These are phyloP conservation scores for Apiospora phragmitis DNA, from an alignment of 2,329 filamentous ascomycete genomes.

Conservation along the genomic window DNA sequence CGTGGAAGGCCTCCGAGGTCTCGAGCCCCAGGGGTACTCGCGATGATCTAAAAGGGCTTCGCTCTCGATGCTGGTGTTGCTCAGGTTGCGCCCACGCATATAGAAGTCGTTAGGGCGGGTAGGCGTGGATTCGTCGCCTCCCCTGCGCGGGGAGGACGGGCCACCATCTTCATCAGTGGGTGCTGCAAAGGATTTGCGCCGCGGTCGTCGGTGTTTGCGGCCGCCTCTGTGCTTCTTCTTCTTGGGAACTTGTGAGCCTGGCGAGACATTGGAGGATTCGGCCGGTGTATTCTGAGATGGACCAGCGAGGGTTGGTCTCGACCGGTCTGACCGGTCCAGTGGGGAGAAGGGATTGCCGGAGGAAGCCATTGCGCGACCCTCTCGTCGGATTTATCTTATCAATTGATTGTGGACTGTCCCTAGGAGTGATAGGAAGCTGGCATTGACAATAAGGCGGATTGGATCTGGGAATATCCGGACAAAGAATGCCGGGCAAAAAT, in stretches of 20 bases:
- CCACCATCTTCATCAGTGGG: conserved; percentile 53
- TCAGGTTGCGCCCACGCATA: conserved; percentile 60
- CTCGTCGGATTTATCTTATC: background rate
- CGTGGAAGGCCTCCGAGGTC: conserved; percentile 62
- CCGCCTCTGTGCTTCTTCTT: conserved; percentile 76
- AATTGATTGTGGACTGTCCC: background rate
- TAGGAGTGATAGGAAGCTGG: background rate
- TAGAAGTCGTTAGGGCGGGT: conserved; percentile 40
- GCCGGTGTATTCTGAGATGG: background rate
- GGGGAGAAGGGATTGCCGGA: conserved; percentile 7
- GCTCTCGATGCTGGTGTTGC: conserved; percentile 86
- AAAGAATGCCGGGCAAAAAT: background rate
- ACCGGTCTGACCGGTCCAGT: background rate
- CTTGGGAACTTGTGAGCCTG: conserved; percentile 42
- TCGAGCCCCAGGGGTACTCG: conserved; percentile 43
- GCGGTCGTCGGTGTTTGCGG: conserved; percentile 69
- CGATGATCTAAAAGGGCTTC: conserved; percentile 82
- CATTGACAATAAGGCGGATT: background rate
- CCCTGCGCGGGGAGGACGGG: conserved; percentile 32
- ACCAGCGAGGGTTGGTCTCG: background rate
- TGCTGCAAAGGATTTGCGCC: conserved; percentile 79
- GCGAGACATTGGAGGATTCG: conserved; percentile 3
- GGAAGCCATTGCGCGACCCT: background rate
- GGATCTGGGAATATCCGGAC: background rate
- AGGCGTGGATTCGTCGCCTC: conserved; percentile 20